Base-by-base conservation (phyloP, 129 eudicot species). In the Helichrysum umbraculigerum region DNA sequence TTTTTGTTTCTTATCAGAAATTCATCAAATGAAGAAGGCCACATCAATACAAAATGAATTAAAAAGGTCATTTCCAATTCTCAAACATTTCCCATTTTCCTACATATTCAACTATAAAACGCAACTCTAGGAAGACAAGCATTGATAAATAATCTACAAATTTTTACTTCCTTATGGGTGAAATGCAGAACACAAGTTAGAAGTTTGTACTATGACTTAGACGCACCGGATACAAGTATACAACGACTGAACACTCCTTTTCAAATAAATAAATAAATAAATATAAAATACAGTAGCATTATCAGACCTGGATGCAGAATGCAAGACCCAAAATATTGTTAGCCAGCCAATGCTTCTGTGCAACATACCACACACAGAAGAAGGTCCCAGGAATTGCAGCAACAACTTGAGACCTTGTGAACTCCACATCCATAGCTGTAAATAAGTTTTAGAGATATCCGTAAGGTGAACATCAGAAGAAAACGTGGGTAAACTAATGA, bases 301-400 rank as follows among this genome's bases (percentile, higher is more conserved):
- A 63, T 19, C 86, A 56, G 71, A 94, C 98, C 98, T 94, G 98
- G 85, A 94, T 91, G 89, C 91, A 91, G 83, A 94, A 94, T 10
- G 98, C 97, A 37, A 94, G 97, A 32, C 98, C 98, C 92, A 91
- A 87, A 42, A 83, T 76, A 75, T 94, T 94, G 84, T 94, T 94
- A 70, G 98, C 97, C 70, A 94, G 87, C 98, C 98, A 94, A 83
- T 94, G 98, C 96, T 94, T 94, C 90, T 91, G 81, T 66, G 86
- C 81, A 84, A 91, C 98, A 89, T 94, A 94, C 98, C 98, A 94
- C 14, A 81, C 93, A 81, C 98, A 94, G 75, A 94, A 94, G 85
- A 94, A 88, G 81, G 93, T 83, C 77, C 98, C 98, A 32, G 98
- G 98, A 76, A 94, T 87, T 70, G 96, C 90, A 34, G 98, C 97